phyloP scores from a whole-genome alignment of 306 rosid genomes.

The Pterocarpus santalinus region DNA sequence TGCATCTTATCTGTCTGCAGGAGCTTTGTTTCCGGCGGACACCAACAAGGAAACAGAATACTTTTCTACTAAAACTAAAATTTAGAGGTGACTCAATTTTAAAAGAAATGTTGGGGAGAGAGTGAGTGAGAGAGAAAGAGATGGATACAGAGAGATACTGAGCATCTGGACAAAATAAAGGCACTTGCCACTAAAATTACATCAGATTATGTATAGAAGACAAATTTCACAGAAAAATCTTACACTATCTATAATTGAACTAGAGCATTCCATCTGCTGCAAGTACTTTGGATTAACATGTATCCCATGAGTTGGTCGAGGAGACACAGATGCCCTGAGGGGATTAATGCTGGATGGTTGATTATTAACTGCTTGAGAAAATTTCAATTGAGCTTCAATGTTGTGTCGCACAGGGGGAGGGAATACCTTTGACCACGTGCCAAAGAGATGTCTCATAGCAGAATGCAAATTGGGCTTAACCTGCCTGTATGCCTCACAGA shows the following conservation, averaged over 20 bases:
- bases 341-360: conserved; percentile 33
- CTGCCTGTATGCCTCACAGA: conserved; percentile 86
- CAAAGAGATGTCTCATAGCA: conserved; percentile 90
- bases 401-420: conserved; percentile 70
- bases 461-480: conserved; percentile 70
- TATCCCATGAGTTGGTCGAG: conserved; percentile 86
- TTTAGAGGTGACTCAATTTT: too few species aligned
- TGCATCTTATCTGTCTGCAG: conserved; percentile 49
- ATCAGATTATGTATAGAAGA: not conserved
- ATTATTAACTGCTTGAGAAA: conserved; percentile 55
- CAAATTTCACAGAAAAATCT: conserved; percentile 47
- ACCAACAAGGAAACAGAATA: too few species aligned
- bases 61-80: too few species aligned
- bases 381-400: conserved; percentile 82
- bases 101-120: too few species aligned
- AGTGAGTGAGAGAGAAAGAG: too few species aligned
- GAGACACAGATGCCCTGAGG: conserved; percentile 73
- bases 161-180: too few species aligned
- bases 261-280: conserved; percentile 66
- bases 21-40: conserved; percentile 25
- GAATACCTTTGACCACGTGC: conserved; percentile 88
- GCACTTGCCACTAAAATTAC: too few species aligned
- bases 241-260: conserved; percentile 71
- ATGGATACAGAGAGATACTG: too few species aligned
- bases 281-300: conserved; percentile 88